phyloP scores from a whole-genome alignment of 2,329 filamentous ascomycete genomes.

The Aspergillus floridensis region DNA sequence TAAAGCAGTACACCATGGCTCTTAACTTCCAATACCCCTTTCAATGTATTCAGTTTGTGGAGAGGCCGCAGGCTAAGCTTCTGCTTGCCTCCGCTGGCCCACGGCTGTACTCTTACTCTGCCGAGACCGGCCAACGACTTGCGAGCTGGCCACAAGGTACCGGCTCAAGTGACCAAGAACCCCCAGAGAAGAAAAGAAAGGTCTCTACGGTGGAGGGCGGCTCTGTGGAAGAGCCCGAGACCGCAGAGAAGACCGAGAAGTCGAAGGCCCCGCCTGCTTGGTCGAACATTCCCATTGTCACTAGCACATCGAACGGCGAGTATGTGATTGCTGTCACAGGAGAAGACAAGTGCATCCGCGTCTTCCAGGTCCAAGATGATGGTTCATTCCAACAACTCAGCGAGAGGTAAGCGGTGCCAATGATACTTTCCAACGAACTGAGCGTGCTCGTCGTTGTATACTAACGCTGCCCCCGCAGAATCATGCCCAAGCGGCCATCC shows the following conservation, averaged over 20 bases:
- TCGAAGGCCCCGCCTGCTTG: conserved; percentile 25
- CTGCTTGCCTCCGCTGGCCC: conserved; percentile 73
- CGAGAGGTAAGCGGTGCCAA: conserved; percentile 57
- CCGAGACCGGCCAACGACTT: conserved; percentile 57
- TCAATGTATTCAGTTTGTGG: conserved; percentile 55
- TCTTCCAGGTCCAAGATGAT: conserved; percentile 66
- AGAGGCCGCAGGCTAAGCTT: conserved; percentile 34
- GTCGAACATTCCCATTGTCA: conserved; percentile 68
- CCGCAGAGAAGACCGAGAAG: conserved; percentile 20
- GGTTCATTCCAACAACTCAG: conserved; percentile 67
- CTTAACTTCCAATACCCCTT: conserved; percentile 53
- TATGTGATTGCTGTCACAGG: conserved; percentile 76
- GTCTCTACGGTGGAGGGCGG: conserved; percentile 32
- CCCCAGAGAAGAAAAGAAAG: conserved; percentile 47
- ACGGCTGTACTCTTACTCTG: conserved; percentile 65
- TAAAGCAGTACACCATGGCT: conserved; percentile 28
- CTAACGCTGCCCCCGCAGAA: conserved; percentile 47
- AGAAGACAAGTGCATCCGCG: conserved; percentile 89
- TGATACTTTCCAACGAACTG: background rate
- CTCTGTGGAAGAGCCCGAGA: conserved; percentile 13
- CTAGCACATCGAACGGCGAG: conserved; percentile 60
- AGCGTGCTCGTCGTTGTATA: background rate
- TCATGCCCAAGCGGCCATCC: conserved; percentile 87
- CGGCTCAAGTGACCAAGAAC: conserved; percentile 33
- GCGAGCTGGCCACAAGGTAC: conserved; percentile 57